These are phyloP conservation scores for Galerina marginata DNA, from an alignment of 768 basidiomycete species.

Conservation along the genomic window DNA sequence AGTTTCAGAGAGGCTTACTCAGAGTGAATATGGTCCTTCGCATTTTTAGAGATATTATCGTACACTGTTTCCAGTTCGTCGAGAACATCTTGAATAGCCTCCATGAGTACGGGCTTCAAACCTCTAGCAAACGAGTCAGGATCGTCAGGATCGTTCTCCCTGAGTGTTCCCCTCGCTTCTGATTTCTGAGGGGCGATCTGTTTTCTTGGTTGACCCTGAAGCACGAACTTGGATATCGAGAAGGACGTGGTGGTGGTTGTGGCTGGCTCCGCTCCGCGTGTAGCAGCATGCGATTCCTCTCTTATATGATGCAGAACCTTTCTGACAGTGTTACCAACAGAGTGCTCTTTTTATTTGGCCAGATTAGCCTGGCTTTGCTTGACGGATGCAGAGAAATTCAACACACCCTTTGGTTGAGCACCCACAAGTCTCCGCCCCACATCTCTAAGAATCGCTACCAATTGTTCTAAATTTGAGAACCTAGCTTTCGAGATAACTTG, in stretches of 20 bases:
- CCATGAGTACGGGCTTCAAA: slow-evolving; percentile 93
- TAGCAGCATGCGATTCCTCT: slow-evolving; percentile 92
- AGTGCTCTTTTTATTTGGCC: slow-evolving; percentile 68
- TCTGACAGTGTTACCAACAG: slow-evolving; percentile 93
- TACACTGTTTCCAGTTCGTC: slow-evolving; percentile 97
- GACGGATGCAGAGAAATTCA: slow-evolving; percentile 10
- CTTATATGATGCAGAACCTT: slow-evolving; percentile 93
- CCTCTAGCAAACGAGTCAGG: slow-evolving; percentile 78
- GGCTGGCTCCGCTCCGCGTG: slow-evolving; percentile 46
- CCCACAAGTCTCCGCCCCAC: slow-evolving; percentile 85
- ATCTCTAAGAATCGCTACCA: slow-evolving; percentile 76
- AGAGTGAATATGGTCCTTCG: slow-evolving; percentile 96
- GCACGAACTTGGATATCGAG: slow-evolving; percentile 85
- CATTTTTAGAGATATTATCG: slow-evolving; percentile 92
- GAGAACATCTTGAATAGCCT: slow-evolving; percentile 95
- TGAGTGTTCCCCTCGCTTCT: slow-evolving; percentile 62
- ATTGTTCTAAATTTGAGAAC: slow-evolving; percentile 86
- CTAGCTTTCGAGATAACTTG: slow-evolving; percentile 88
- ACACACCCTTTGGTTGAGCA: slow-evolving; percentile 92
- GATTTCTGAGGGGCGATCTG: slow-evolving; percentile 47
- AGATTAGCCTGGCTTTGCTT: not conserved
- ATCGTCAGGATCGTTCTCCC: slow-evolving; percentile 75
- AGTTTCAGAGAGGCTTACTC: slow-evolving; percentile 63
- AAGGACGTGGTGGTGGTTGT: slow-evolving; percentile 48
- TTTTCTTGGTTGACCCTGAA: slow-evolving; percentile 74